Base-by-base conservation (phyloP, 805 yeast species). In the Lipomyces sp. region DNA sequence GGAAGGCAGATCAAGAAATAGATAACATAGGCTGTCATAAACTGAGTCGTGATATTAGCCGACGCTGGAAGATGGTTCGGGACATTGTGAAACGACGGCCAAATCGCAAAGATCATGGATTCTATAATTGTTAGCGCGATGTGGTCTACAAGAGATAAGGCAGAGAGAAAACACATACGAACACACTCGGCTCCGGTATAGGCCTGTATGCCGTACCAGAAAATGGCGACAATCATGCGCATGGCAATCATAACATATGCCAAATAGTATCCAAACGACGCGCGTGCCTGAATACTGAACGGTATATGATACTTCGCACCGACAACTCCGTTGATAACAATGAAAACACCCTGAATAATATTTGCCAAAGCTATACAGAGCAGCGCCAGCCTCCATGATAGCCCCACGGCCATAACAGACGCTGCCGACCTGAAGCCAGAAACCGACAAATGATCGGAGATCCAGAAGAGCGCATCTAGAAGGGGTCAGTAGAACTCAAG, bases 171-270 rank as follows among this genome's bases (percentile, higher is more conserved):
- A 73, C 88, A 90, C 59, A 90, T 79, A 67, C 87, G 85, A 24
- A 92, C 86, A 79, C 96, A 89, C 70, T 91, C 85, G 33, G 94
- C 96, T 61, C 96, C 95, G 65, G 92, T 84, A 82, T 92, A 89
- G 33, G 90, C 84, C 76, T 92, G 97, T 34, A 91, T 95, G 32
- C 95, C 87, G 74, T 89, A 91, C 97, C 97, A 92, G 61, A 92
- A 86, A 72, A 87, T 84, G 39, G 92, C 89, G 91, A 92, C 89
- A 10, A 90, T 93, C 50, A 90, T 94, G 79, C 98, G 85, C 78
- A 92, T 92, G 60, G 92, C 74, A 57, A 92, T 87, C 3, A 65
- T 61, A 24, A 70, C 32, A 96, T 97, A 97, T 96, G 92, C 65
- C 89, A 80, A 0, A 92, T 88, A 61, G 96, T 96, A 81, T 59